Evolutionary conservation across 768 basidiomycete species (phyloP).

Genomic region (Megacollybia marginata): DNA sequence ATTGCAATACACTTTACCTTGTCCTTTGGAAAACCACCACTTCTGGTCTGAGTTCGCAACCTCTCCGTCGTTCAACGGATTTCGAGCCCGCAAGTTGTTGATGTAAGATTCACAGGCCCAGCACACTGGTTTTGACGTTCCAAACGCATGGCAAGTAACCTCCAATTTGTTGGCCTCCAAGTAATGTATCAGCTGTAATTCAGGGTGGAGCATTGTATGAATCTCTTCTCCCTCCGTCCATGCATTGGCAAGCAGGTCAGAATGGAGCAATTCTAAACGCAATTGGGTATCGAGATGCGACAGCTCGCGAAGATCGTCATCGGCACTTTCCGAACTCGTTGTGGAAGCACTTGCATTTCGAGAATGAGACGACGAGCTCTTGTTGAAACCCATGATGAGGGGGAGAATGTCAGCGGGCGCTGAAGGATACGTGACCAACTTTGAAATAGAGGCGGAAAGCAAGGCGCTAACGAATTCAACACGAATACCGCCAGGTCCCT

Average conservation of each 20-base stretch:
- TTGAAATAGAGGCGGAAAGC: not conserved
- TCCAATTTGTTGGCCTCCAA: not conserved
- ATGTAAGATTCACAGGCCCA: constrained; percentile 5
- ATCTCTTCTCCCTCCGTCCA: constrained; percentile 1
- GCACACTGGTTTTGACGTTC: constrained; percentile 5
- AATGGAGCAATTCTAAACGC: constrained; percentile 5
- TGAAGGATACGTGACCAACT: not conserved
- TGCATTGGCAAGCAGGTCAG: not conserved
- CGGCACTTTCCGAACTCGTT: not conserved
- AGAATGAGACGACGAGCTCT: not conserved
- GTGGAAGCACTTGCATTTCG: not conserved
- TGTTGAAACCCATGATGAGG: not conserved
- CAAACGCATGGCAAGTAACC: constrained; percentile 1
- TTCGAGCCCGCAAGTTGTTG: not conserved
- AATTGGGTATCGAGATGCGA: constrained; percentile 1
- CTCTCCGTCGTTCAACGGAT: not conserved
- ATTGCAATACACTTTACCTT: constrained; percentile 2
- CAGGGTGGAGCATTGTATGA: constrained; percentile 1
- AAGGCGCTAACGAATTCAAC: not conserved
- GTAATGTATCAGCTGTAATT: constrained; percentile 7
- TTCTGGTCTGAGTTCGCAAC: not conserved
- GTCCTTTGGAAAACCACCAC: constrained; percentile 1
- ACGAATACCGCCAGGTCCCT: not conserved
- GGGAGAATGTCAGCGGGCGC: not conserved
- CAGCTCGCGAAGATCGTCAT: not conserved